Evolutionary conservation across 495 filamentous ascomycete genomes (phyloP).

Genomic region (Penicillium psychrofluorescens): DNA sequence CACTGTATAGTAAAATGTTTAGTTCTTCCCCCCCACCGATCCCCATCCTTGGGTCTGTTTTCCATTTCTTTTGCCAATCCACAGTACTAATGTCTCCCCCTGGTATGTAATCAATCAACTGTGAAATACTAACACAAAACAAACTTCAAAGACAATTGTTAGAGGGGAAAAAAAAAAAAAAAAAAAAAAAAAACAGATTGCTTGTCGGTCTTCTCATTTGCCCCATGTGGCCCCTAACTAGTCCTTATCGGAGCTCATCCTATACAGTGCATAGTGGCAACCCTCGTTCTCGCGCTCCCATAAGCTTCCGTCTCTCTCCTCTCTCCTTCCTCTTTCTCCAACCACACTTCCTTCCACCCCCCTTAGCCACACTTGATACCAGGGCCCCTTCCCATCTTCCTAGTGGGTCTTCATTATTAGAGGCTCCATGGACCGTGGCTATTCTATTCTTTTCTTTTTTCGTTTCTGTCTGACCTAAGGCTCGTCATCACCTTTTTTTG

Average conservation of each 20-base stretch:
- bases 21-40: slow-evolving; percentile 7
- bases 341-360: neutral
- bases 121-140: too few species aligned
- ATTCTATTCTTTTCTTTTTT: slow-evolving; percentile 13
- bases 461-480: slow-evolving; percentile 5
- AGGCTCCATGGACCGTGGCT: slow-evolving; percentile 18
- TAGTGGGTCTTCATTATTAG: slow-evolving; percentile 14
- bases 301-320: neutral
- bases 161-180: too few species aligned
- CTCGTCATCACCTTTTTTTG: slow-evolving; percentile 12
- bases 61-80: neutral
- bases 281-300: too few species aligned
- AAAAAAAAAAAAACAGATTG: too few species aligned
- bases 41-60: slow-evolving; percentile 3
- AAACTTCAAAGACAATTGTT: too few species aligned
- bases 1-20: neutral
- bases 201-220: too few species aligned
- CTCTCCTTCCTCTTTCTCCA: slow-evolving; percentile 1
- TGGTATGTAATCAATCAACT: too few species aligned
- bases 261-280: too few species aligned
- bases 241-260: too few species aligned
- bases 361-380: slow-evolving; percentile 15
- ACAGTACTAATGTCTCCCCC: too few species aligned
- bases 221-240: too few species aligned
- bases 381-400: slow-evolving; percentile 1